Evolutionary conservation across 1,284 basidiomycete species (phyloP), one percentile per base, ranked within the genome.

Genomic region (Pseudozyma tsukubaensis): DNA sequence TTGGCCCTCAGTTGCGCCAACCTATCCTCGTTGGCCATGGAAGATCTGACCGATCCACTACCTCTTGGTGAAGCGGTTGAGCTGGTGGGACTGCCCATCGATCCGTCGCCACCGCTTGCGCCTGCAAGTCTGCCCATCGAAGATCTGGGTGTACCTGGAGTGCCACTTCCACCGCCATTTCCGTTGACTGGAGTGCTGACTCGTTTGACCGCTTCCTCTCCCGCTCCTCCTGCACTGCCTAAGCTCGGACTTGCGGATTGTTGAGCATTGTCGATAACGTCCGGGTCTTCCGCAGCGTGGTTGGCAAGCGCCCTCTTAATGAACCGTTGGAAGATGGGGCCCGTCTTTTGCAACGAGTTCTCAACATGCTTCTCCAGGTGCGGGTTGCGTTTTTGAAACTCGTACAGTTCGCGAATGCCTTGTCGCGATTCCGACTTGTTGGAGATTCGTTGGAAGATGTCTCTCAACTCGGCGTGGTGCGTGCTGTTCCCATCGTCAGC

Each of bases 321-420:
- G 71, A 86, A 86, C 0, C 80, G 63, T 64, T 86, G 86, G 78
- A 86, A 86, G 70, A 86, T 86, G 9, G 83, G 84, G 0, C 86
- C 86, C 1, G 86, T 86, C 24, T 82, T 84, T 32, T 85, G 79
- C 67, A 86, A 82, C 69, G 83, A 84, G 42, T 79, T 78, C 56
- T 85, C 92, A 16, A 97, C 93, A 62, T 91, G 91, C 5, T 89
- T 87, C 79, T 91, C 89, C 84, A 95, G 94, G 75, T 94, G 91
- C 0, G 95, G 96, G 81, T 97, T 90, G 34, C 90, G 90, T 85
- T 96, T 96, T 78, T 97, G 86, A 87, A 95, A 98, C 48, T 94
- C 91, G 83, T 98, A 94, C 43, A 99, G 87, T 77, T 95, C 94
- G n/a, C 93, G 94, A 63, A 99, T 95, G 5, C 94, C 94, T 8